Conservation (phyloP, 2,329 filamentous ascomycete genomes). For the Fusarium palustre region DNA sequence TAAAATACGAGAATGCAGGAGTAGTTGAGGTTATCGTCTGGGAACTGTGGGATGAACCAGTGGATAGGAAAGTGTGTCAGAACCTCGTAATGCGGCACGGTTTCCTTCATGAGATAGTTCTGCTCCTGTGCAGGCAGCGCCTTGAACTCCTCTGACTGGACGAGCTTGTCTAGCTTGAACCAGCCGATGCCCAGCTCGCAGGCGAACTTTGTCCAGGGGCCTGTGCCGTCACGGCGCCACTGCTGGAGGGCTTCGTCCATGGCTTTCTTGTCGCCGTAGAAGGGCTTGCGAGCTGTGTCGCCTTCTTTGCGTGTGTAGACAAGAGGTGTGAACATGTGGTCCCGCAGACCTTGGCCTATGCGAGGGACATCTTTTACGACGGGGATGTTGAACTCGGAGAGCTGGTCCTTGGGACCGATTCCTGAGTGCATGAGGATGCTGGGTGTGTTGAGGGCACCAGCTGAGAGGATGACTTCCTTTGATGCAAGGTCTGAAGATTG, state of each 20-base stretch:
- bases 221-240: slow-evolving; percentile 59
- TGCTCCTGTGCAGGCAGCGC: slow-evolving; percentile 59
- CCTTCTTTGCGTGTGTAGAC: slow-evolving; percentile 55
- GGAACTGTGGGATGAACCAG: slow-evolving; percentile 55
- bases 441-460: slow-evolving; percentile 57
- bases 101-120: slow-evolving; percentile 59
- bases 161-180: slow-evolving; percentile 58
- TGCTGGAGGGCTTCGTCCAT: slow-evolving; percentile 61
- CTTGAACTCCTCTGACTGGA: slow-evolving; percentile 60
- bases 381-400: slow-evolving; percentile 26
- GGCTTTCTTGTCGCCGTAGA: slow-evolving; percentile 57
- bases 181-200: slow-evolving; percentile 57
- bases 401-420: slow-evolving; percentile 32
- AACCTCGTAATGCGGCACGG: slow-evolving; percentile 69
- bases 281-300: slow-evolving; percentile 57
- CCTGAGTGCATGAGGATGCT: slow-evolving; percentile 56
- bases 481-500: slow-evolving; percentile 46
- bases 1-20: slow-evolving; percentile 59
- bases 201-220: slow-evolving; percentile 55
- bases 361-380: slow-evolving; percentile 49
- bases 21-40: slow-evolving; percentile 55
- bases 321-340: slow-evolving; percentile 55
- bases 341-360: slow-evolving; percentile 56
- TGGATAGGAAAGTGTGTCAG: slow-evolving; percentile 60
- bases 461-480: slow-evolving; percentile 59